These are phyloP conservation scores for Annulohypoxylon bovei DNA, from an alignment of 495 filamentous ascomycete genomes.

Conservation along the genomic window DNA sequence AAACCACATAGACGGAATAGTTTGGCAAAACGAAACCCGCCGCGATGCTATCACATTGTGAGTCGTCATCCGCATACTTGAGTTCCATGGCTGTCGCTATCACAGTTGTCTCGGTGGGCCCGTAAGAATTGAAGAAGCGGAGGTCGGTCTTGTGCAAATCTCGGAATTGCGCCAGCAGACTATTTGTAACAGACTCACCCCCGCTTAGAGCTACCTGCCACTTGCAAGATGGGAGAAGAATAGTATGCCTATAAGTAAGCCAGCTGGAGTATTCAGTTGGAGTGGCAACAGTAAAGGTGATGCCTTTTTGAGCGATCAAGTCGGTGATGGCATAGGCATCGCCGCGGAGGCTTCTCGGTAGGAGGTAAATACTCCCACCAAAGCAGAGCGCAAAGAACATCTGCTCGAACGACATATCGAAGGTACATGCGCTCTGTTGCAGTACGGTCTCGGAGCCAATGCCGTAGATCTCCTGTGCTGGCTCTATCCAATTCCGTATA, in stretches of 20 bases:
- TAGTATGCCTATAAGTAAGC: constrained; percentile 25
- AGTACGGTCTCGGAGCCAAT: constrained; percentile 35
- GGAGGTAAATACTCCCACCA: constrained; percentile 42
- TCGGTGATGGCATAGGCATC: constrained; percentile 40
- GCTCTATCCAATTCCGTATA: constrained; percentile 36
- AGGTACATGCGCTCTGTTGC: constrained; percentile 45
- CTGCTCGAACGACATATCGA: constrained; percentile 47
- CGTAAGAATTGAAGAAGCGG: constrained; percentile 47
- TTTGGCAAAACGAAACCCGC: constrained; percentile 43
- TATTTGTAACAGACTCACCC: constrained; percentile 38
- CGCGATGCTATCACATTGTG: not conserved
- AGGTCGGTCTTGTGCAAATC: constrained; percentile 27
- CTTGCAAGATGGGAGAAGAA: not conserved
- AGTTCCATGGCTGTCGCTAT: constrained; percentile 19
- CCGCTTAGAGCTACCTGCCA: constrained; percentile 43
- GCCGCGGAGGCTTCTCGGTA: constrained; percentile 22
- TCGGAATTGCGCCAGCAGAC: constrained; percentile 27
- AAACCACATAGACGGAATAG: constrained; percentile 56
- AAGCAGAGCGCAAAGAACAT: constrained; percentile 40
- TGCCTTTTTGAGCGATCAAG: constrained; percentile 22
- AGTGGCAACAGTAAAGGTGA: constrained; percentile 42
- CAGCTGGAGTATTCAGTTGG: constrained; percentile 44
- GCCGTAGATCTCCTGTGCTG: constrained; percentile 3
- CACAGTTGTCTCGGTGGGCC: constrained; percentile 46
- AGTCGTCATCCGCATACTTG: not conserved